Percentiles rank a stretch among this genome's conserved stretches.
These are phyloP conservation scores for Clarkia xantiana DNA, from an alignment of 345 rosid species.

Conservation along the genomic window DNA sequence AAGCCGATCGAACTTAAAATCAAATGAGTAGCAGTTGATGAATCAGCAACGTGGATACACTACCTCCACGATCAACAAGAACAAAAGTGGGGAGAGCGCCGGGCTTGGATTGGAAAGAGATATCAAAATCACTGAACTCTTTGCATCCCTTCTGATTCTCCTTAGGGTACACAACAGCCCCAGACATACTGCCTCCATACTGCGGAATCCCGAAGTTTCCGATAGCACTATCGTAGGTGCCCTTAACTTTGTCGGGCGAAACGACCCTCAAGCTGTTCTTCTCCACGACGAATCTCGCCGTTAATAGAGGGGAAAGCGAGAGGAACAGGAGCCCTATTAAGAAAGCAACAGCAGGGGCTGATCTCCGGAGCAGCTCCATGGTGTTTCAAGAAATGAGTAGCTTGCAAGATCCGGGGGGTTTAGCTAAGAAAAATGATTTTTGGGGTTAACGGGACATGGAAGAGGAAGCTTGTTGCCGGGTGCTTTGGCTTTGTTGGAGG, in stretches of 20 bases:
- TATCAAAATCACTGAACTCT: conserved; percentile 42
- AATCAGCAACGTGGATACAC: conserved; percentile 1
- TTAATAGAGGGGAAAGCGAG: conserved; percentile 9
- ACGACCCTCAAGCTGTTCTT: conserved; percentile 81
- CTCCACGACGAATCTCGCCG: conserved; percentile 81
- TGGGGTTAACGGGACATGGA: too few species aligned
- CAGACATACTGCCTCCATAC: conserved; percentile 99
- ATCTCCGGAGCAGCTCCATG: conserved; percentile 16
- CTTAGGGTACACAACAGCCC: conserved; percentile 54
- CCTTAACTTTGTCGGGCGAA: conserved; percentile 85
- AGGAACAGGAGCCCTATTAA: conserved; percentile 14
- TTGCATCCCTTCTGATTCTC: conserved; percentile 68
- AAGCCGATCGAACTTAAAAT: neutral
- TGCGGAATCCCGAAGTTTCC: conserved; percentile 98
- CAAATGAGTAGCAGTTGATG: neutral
- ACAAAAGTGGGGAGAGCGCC: conserved; percentile 79
- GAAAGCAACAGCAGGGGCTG: neutral
- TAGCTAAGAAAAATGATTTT: neutral
- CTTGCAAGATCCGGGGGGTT: neutral
- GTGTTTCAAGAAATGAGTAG: neutral
- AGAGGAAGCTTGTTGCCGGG: too few species aligned
- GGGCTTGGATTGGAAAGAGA: conserved; percentile 55
- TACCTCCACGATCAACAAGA: conserved; percentile 93
- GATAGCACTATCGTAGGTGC: conserved; percentile 77
- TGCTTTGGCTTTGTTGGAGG: too few species aligned